Base-by-base conservation (phyloP, 2,329 filamentous ascomycete species). In the Aspergillus clavatus region DNA sequence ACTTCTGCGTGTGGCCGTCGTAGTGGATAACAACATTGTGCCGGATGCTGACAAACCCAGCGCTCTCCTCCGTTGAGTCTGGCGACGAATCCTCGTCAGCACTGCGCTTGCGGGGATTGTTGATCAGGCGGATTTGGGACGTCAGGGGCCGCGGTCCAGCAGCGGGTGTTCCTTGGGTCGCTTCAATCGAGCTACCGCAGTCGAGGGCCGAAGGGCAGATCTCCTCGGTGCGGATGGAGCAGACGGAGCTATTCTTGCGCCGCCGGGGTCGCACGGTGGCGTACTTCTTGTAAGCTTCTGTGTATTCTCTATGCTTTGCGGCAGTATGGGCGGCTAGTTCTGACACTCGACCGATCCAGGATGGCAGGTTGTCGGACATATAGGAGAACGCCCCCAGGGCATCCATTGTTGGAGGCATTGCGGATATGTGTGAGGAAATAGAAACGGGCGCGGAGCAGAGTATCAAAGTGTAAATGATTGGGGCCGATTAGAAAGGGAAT, bases 1-100 rank as follows among this genome's bases (percentile, higher is more conserved):
- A 82, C 40, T 81, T 81, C 62, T 96, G 89, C 3, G 94, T 84
- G 50, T 88, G 84, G 55, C 86, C 87, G 62, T 96, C 90, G 63
- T 96, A 96, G 67, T 89, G 90, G n/a, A 96, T 86, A 31, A 93
- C 83, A 38, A 91, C 84, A 76, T 88, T 86, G 46, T 78, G 83
- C 53, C 85, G 80, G 3, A 82, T 82, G 43, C 86, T 82, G 62
- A 85, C 86, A 50, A 81, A 80, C n/a, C 7, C 31, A 10, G 57
- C 51, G 22, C 58, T 54, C 14, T 54, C 58, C 7, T 68, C 59
- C 6, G 45, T 54, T 2, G 66, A 67, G 8, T 60, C 55, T 24
- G 66, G 45, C 1, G 66, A 70, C 5, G 59, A 51, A 11, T 52
- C 55, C 18, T 65, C 58, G 33, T 67, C 63, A 10, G 60, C 54